Conservation (phyloP, 2,329 filamentous ascomycete species). For the Pseudohalonectria lignicola region DNA sequence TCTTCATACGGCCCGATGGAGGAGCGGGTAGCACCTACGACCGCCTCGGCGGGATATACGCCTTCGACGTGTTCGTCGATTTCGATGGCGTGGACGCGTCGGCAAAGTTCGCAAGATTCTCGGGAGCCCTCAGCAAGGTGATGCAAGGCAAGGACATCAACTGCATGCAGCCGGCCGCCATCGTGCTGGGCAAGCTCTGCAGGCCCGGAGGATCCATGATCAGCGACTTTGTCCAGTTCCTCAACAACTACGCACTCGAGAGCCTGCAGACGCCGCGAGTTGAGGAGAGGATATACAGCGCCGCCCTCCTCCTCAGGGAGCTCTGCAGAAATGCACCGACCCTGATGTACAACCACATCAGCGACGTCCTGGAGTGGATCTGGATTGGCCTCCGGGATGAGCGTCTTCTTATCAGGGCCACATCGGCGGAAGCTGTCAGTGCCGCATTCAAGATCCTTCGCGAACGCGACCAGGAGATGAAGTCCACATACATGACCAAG, state of each 20-base stretch:
- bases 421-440: slow-evolving; percentile 84
- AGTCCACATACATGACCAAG: slow-evolving; percentile 77
- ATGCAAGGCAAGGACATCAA: slow-evolving; percentile 83
- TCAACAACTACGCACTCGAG: slow-evolving; percentile 92
- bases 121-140: slow-evolving; percentile 77
- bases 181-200: slow-evolving; percentile 81
- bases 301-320: slow-evolving; percentile 82
- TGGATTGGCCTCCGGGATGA: slow-evolving; percentile 89
- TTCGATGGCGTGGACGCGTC: slow-evolving; percentile 92
- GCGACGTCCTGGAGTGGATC: slow-evolving; percentile 90
- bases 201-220: slow-evolving; percentile 88
- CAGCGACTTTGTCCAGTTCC: slow-evolving; percentile 89
- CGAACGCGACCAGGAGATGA: slow-evolving; percentile 80
- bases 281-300: slow-evolving; percentile 86
- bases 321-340: slow-evolving; percentile 88
- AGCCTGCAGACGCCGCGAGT: slow-evolving; percentile 93
- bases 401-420: slow-evolving; percentile 83
- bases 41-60: slow-evolving; percentile 82
- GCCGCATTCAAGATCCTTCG: slow-evolving; percentile 94
- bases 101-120: slow-evolving; percentile 89
- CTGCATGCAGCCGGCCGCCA: slow-evolving; percentile 82
- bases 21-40: slow-evolving; percentile 58
- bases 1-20: slow-evolving; percentile 61
- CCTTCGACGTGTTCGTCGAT: slow-evolving; percentile 85
- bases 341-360: slow-evolving; percentile 88